These are phyloP conservation scores for Tetragonia tetragonoides DNA, from an alignment of 148 eudicot species.

Conservation along the genomic window DNA sequence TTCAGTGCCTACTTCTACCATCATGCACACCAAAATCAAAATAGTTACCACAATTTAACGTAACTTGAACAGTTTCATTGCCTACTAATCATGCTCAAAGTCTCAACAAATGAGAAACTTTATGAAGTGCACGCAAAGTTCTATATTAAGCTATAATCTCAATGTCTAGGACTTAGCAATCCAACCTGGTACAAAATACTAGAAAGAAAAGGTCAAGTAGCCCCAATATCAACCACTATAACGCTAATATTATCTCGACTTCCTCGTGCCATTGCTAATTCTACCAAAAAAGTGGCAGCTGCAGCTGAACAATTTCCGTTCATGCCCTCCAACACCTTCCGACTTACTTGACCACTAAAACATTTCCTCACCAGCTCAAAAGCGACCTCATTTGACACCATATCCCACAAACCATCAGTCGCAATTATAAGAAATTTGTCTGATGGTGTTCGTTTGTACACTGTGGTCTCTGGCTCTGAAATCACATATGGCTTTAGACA, in stretches of 20 bases:
- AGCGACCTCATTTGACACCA: constrained; percentile 42
- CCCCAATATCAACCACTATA: constrained; percentile 35
- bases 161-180: too few relatives aligned
- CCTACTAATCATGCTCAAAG: too few relatives aligned
- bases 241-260: constrained; percentile 51
- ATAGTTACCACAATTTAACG: too few relatives aligned
- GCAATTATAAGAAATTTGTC: constrained; percentile 51
- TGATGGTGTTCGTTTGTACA: constrained; percentile 25
- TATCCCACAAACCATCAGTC: constrained; percentile 56
- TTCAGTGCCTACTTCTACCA: too few relatives aligned
- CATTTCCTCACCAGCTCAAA: constrained; percentile 41
- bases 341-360: constrained; percentile 24
- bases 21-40: too few relatives aligned
- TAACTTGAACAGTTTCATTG: too few relatives aligned
- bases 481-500: constrained; percentile 37
- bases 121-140: too few relatives aligned
- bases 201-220: too few relatives aligned
- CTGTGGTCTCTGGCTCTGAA: constrained; percentile 42
- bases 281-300: constrained; percentile 41
- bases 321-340: constrained; percentile 5
- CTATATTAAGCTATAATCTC: too few relatives aligned
- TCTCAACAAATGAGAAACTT: too few relatives aligned
- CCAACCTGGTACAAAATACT: too few relatives aligned
- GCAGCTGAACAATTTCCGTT: constrained; percentile 20
- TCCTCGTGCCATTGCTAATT: constrained; percentile 48